Evolutionary conservation across 441 rosid species (phyloP), one percentile per base, ranked within the genome.

Genomic region (Populus tomentosa): DNA sequence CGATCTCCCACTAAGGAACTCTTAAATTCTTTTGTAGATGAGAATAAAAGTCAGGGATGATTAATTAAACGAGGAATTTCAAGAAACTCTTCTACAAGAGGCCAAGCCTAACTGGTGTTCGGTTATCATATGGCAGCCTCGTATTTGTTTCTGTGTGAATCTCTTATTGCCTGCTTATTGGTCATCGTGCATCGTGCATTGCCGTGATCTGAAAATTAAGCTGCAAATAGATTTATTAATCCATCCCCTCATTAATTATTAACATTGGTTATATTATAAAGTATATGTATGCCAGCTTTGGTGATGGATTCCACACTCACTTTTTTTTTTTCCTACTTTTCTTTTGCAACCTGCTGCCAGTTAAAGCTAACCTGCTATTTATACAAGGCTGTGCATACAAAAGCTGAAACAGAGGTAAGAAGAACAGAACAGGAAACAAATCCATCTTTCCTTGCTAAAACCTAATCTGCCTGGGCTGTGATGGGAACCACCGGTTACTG

Each of bases 1-100:
- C 80, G 87, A 84, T 83, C 78, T 81, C 74, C 85, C 89, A 83
- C 84, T 80, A 75, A 2, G 79, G 78, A 72, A 24, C 78, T 75
- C 74, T 71, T 20, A 73, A 81, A 66, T 74, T 77, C 74, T n/a
- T 77, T 5, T 35, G 24, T 40, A 32, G 76, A 72, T 35, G 75
- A 76, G 78, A 79, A 77, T 40, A 70, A 74, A 42, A 26, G 36
- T 63, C 66, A 24, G 68, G 36, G 36, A 62, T 67, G 72, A 42
- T 42, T 11, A 11, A 82, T 38, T 40, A 76, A 82, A 74, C 61
- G 76, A 78, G 6, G 10, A 68, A 38, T 28, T 69, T 67, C 72
- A 26, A 2, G 33, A n/a, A 75, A 50, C 73, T 67, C 69, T 24
- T 73, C 73, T 62, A 46, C 11, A 53, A 30, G 38, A 67, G 38